Conservation (phyloP, 2,329 filamentous ascomycete species). For the Botrytis fragariae region DNA sequence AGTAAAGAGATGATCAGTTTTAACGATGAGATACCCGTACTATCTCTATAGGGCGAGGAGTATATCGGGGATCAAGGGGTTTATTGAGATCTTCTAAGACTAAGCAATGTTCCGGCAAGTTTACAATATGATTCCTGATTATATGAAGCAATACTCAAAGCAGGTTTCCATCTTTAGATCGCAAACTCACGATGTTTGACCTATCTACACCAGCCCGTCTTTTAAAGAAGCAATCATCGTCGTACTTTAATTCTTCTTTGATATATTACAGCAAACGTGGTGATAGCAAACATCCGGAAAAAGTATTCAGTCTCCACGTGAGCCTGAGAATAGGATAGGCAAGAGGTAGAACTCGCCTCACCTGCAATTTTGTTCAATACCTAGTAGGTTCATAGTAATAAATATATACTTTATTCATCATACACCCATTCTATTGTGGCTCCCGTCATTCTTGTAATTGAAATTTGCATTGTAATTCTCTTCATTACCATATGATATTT, state of each 20-base stretch:
- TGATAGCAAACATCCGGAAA: neutral
- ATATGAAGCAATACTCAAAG: constrained; percentile 2
- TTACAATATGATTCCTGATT: neutral
- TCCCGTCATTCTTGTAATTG: neutral
- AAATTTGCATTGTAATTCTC: neutral
- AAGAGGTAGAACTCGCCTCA: neutral
- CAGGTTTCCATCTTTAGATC: neutral
- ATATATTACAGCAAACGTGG: neutral
- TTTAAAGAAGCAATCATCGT: neutral
- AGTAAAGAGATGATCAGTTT: constrained; percentile 7
- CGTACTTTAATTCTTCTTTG: neutral
- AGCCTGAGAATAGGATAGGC: neutral
- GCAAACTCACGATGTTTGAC: neutral
- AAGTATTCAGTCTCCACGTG: neutral
- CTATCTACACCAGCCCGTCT: neutral
- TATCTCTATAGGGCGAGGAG: neutral
- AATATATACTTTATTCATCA: neutral
- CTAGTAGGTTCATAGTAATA: neutral
- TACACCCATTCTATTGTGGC: neutral
- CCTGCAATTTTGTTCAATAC: neutral
- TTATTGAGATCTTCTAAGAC: neutral
- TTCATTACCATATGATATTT: neutral
- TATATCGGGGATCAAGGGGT: neutral
- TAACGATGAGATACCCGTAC: neutral
- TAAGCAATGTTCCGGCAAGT: constrained; percentile 11